phyloP scores from a whole-genome alignment of 2,329 filamentous ascomycete species.

The Fusarium sp. region DNA sequence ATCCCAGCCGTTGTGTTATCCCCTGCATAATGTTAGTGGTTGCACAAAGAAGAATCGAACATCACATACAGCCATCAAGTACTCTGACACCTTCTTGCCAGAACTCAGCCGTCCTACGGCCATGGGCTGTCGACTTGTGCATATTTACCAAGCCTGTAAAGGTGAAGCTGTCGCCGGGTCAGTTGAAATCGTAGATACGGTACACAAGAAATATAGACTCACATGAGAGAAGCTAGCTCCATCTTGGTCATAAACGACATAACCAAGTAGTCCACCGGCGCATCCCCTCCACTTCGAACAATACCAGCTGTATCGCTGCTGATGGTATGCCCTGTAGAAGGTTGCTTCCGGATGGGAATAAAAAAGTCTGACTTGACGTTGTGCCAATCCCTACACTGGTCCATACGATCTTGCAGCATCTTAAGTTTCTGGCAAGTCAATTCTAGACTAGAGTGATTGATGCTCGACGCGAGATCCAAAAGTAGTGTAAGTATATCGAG shows the following conservation, averaged over 20 bases:
- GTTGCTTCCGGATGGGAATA: constrained; percentile 66
- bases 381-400: constrained; percentile 65
- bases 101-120: constrained; percentile 52
- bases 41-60: not conserved
- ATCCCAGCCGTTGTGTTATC: constrained; percentile 51
- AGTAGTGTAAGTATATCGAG: constrained; percentile 73
- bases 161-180: constrained; percentile 58
- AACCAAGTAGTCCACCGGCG: constrained; percentile 65
- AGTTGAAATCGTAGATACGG: constrained; percentile 5
- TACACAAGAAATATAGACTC: constrained; percentile 46
- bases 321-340: constrained; percentile 60
- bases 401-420: constrained; percentile 70
- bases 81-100: constrained; percentile 58
- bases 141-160: constrained; percentile 63
- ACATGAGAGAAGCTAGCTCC: constrained; percentile 67
- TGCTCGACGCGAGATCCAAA: constrained; percentile 75
- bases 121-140: constrained; percentile 52
- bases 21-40: constrained; percentile 45
- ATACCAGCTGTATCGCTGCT: constrained; percentile 68
- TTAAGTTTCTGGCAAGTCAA: constrained; percentile 69
- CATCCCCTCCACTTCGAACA: constrained; percentile 59
- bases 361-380: constrained; percentile 61
- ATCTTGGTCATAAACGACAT: constrained; percentile 70
- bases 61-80: constrained; percentile 58
- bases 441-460: constrained; percentile 71